Percentiles rank a stretch among this genome's conserved stretches.
These are phyloP conservation scores for Fragaria vesca DNA, from an alignment of 306 rosid genomes.

Conservation along the genomic window DNA sequence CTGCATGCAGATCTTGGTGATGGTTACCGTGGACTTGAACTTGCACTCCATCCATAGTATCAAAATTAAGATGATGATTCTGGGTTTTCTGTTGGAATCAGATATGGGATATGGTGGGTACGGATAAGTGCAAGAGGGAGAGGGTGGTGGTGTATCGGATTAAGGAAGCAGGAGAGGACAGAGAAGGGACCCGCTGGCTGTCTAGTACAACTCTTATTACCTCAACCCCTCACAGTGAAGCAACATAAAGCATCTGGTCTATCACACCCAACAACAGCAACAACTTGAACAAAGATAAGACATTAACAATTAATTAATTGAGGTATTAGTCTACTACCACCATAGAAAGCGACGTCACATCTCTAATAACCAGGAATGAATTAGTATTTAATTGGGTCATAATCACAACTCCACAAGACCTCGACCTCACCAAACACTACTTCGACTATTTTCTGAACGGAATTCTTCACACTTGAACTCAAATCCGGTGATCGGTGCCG, in stretches of 20 bases:
- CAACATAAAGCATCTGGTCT: conserved; percentile 87
- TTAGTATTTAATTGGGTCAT: not conserved
- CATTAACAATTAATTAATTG: conserved; percentile 19
- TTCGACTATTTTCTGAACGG: not conserved
- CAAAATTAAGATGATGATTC: not conserved
- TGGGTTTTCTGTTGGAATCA: conserved; percentile 27
- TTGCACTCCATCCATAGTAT: conserved; percentile 7
- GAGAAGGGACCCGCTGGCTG: conserved; percentile 40
- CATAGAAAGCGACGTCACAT: conserved; percentile 5
- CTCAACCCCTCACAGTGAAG: conserved; percentile 48
- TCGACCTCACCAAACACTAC: conserved; percentile 7
- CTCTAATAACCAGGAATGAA: not conserved
- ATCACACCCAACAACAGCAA: conserved; percentile 18
- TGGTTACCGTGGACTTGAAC: not conserved
- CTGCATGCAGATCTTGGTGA: conserved; percentile 62
- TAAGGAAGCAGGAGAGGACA: conserved; percentile 64
- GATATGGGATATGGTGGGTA: conserved; percentile 32
- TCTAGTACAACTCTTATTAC: not conserved
- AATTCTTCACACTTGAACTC: not conserved
- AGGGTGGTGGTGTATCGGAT: conserved; percentile 33
- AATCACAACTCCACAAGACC: not conserved
- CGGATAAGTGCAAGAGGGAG: conserved; percentile 43
- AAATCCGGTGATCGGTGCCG: not conserved
- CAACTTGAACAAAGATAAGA: conserved; percentile 28
- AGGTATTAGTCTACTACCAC: conserved; percentile 21